phyloP scores from a whole-genome alignment of 192 early-diverging fungal species.

The Backusella morwellensis region DNA sequence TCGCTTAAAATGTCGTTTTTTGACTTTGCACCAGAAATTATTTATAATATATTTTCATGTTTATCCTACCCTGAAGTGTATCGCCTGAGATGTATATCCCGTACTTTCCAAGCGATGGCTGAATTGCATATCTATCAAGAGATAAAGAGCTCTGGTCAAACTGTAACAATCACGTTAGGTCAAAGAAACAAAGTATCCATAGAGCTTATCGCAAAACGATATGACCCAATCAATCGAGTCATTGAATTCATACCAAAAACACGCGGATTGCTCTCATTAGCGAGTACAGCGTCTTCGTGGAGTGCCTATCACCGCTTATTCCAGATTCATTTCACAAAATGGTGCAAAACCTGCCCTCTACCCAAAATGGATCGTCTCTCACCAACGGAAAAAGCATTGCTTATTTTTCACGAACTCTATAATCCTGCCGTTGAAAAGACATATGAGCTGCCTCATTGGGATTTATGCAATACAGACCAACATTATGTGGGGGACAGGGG shows the following conservation, averaged over 20 bases:
- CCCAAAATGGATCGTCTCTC: background rate
- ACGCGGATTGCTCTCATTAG: background rate
- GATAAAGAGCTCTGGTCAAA: background rate
- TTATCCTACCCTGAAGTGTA: conserved; percentile 23
- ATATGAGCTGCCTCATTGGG: conserved; percentile 16
- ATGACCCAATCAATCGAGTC: conserved; percentile 16
- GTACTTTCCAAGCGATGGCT: background rate
- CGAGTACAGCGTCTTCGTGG: background rate
- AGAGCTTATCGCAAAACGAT: conserved; percentile 2
- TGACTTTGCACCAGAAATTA: conserved; percentile 25
- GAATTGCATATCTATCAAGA: conserved; percentile 12
- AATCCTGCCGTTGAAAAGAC: conserved; percentile 24
- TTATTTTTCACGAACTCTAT: conserved; percentile 23
- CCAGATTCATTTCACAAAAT: conserved; percentile 25
- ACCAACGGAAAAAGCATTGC: conserved; percentile 8
- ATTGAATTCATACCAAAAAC: conserved; percentile 28
- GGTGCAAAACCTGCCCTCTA: conserved; percentile 2
- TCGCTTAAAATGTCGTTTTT: background rate
- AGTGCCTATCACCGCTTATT: conserved; percentile 12
- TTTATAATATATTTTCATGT: conserved; percentile 18
- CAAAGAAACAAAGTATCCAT: background rate
- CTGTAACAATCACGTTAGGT: conserved; percentile 15
- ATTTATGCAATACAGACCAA: conserved; percentile 1
- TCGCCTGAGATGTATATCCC: conserved; percentile 6
- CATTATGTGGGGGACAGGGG: conserved; percentile 32